Evolutionary conservation across 805 yeast species (phyloP).

Genomic region (Candida nemodendra): DNA sequence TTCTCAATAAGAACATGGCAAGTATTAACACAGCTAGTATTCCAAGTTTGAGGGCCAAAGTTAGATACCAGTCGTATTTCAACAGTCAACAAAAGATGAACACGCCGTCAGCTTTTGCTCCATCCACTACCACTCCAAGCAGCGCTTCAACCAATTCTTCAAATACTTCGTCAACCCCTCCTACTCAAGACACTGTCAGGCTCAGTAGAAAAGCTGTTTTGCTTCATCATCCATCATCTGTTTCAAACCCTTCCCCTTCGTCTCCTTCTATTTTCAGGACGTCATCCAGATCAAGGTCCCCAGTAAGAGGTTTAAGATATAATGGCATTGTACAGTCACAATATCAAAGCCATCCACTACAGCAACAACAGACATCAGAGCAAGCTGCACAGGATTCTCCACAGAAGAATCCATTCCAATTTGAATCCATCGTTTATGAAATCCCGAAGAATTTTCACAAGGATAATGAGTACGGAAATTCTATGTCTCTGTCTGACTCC

Average conservation of each 20-base stretch:
- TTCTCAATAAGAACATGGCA: conserved; percentile 15
- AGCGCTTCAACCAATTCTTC: conserved; percentile 7
- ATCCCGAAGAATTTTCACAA: conserved; percentile 30
- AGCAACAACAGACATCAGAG: neutral
- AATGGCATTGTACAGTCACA: conserved; percentile 2
- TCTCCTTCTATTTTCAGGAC: conserved; percentile 16
- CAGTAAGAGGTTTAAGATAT: conserved; percentile 22
- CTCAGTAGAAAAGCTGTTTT: conserved; percentile 10
- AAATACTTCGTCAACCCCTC: conserved; percentile 1
- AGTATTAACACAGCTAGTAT: conserved; percentile 23
- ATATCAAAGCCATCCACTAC: conserved; percentile 8
- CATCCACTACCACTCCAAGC: conserved; percentile 11
- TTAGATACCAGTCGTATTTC: conserved; percentile 34
- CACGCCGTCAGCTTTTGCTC: conserved; percentile 20
- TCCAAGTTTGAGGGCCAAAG: conserved; percentile 28
- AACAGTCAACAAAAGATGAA: conserved; percentile 26
- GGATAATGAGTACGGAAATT: conserved; percentile 18
- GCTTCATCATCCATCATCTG: conserved; percentile 7
- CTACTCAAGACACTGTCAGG: conserved; percentile 8
- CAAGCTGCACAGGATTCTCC: neutral
- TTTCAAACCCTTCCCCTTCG: conserved; percentile 10
- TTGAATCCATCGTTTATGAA: conserved; percentile 32
- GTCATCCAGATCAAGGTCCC: conserved; percentile 27
- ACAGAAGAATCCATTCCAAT: conserved; percentile 31
- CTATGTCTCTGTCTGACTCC: conserved; percentile 17